phyloP scores from a whole-genome alignment of 148 eudicot genomes.

The Arbutus unedo region DNA sequence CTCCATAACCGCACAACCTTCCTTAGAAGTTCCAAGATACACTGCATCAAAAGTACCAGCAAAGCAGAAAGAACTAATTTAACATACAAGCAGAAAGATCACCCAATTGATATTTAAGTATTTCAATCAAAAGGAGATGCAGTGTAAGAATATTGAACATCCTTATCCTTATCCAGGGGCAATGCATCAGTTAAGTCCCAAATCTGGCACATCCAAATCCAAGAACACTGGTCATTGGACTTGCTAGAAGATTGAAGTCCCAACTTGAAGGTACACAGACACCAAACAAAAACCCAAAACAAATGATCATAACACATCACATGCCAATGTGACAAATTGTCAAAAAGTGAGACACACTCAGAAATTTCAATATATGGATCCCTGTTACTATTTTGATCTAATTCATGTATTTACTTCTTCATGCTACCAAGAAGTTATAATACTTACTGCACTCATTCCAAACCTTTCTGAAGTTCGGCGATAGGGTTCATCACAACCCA shows the following conservation, averaged over 20 bases:
- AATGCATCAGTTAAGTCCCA: background rate
- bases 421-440: background rate
- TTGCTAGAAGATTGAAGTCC: constrained; percentile 5
- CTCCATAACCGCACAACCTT: constrained; percentile 37
- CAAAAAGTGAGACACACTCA: background rate
- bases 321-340: background rate
- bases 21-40: constrained; percentile 45
- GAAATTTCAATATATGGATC: background rate
- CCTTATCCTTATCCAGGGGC: constrained; percentile 6
- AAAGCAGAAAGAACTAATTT: background rate
- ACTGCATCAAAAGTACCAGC: constrained; percentile 42
- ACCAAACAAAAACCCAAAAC: background rate
- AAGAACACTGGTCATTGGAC: background rate
- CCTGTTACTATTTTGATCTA: background rate
- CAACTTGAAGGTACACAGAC: background rate
- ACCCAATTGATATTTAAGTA: background rate
- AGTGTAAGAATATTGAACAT: background rate
- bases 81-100: background rate
- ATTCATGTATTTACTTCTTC: background rate
- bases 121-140: background rate
- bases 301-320: background rate
- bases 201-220: background rate
- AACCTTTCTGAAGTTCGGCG: background rate
- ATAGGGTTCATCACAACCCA: no score
- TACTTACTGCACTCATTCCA: background rate